Evolutionary conservation across 176 grass and related monocot species (phyloP).

Genomic region (Rhynchospora pubera): DNA sequence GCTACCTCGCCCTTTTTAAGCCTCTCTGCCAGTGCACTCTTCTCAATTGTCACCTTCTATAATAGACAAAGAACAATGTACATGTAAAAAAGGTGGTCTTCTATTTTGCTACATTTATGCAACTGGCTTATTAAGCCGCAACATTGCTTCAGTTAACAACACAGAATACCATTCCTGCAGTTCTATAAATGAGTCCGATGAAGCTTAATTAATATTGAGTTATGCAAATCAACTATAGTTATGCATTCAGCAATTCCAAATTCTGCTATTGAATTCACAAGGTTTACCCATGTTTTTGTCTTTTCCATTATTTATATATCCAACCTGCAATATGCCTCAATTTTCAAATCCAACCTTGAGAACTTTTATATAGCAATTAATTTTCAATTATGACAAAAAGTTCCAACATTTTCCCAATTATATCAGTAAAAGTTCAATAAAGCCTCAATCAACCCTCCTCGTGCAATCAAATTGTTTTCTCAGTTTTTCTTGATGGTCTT

Average conservation of each 20-base stretch:
- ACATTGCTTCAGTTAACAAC: background rate
- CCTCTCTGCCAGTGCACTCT: slow-evolving; percentile 65
- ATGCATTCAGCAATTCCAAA: background rate
- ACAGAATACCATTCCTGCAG: background rate
- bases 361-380: background rate
- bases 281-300: background rate
- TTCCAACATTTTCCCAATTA: background rate
- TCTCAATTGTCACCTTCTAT: slow-evolving; percentile 86
- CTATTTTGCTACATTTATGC: background rate
- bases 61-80: slow-evolving; percentile 13
- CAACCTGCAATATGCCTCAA: background rate
- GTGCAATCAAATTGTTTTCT: background rate
- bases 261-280: background rate
- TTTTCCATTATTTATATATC: background rate
- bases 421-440: background rate
- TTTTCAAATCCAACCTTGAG: background rate
- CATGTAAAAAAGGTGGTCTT: background rate
- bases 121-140: background rate
- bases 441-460: background rate
- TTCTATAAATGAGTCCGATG: background rate
- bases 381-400: background rate
- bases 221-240: background rate
- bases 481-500: background rate
- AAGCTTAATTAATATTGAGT: background rate
- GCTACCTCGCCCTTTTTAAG: slow-evolving; percentile 74